phyloP scores from a whole-genome alignment of 2,329 filamentous ascomycete genomes.

The Didymosphaeria variabile region DNA sequence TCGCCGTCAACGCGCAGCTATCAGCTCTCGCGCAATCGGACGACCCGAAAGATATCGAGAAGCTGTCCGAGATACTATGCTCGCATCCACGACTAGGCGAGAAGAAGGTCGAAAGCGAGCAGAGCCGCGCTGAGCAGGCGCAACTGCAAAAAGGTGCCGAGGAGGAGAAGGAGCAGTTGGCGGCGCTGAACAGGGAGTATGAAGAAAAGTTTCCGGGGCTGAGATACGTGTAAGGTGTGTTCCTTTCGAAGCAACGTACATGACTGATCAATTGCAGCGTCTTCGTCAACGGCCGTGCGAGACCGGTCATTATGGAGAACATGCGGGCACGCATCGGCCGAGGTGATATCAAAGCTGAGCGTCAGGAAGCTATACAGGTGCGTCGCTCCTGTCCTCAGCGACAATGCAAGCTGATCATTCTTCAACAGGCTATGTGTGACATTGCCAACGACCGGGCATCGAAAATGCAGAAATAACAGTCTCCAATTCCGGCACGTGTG shows the following conservation, averaged over 20 bases:
- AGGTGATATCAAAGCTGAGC: conserved; percentile 72
- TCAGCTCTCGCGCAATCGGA: conserved; percentile 47
- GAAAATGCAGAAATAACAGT: conserved; percentile 57
- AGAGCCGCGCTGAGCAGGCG: conserved; percentile 84
- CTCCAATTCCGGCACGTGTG: neutral
- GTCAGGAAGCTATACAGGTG: conserved; percentile 78
- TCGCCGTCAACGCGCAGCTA: conserved; percentile 70
- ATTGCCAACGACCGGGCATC: conserved; percentile 82
- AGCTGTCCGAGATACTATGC: conserved; percentile 76
- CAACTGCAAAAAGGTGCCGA: conserved; percentile 65
- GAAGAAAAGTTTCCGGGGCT: conserved; percentile 83
- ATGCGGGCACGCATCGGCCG: conserved; percentile 79
- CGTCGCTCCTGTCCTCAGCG: conserved; percentile 28
- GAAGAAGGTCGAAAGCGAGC: conserved; percentile 80
- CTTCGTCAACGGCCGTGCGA: conserved; percentile 84
- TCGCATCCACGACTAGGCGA: conserved; percentile 86
- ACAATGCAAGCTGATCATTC: neutral
- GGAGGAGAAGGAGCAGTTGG: conserved; percentile 67
- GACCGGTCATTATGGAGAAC: conserved; percentile 79
- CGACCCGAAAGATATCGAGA: conserved; percentile 60
- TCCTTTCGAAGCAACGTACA: neutral
- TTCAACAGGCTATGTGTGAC: conserved; percentile 81
- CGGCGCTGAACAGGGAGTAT: conserved; percentile 76
- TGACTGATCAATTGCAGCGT: conserved; percentile 60
- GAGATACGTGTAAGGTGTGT: conserved; percentile 72